A percentile compares a stretch with the other conserved stretches of the same genome.
These are phyloP conservation scores for Beauveria sp. DNA, from an alignment of 2,329 filamentous ascomycete species.

Conservation along the genomic window DNA sequence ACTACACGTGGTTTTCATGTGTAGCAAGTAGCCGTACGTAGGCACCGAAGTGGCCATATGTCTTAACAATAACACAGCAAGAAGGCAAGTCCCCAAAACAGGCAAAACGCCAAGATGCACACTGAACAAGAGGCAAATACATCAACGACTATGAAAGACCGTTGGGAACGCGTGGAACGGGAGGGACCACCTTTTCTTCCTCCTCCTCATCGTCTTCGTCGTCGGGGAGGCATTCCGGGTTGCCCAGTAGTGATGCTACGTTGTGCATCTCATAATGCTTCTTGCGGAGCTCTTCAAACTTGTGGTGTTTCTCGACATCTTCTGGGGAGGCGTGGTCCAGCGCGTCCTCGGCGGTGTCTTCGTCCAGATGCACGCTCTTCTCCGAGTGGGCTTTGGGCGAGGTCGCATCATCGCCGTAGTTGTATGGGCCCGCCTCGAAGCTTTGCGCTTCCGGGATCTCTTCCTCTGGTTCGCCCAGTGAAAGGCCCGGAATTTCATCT, in stretches of 20 bases:
- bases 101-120: constrained; percentile 4
- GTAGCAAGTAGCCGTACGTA: neutral
- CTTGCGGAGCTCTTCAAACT: constrained; percentile 87
- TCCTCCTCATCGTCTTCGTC: constrained; percentile 48
- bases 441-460: constrained; percentile 40
- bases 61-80: neutral
- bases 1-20: neutral
- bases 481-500: constrained; percentile 85
- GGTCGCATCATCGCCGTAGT: constrained; percentile 13
- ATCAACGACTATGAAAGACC: constrained; percentile 21
- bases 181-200: constrained; percentile 33
- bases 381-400: constrained; percentile 31
- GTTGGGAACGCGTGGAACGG: constrained; percentile 39
- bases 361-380: constrained; percentile 77
- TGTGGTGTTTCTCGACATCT: constrained; percentile 81
- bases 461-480: constrained; percentile 87
- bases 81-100: neutral
- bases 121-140: neutral
- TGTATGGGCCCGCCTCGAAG: constrained; percentile 7
- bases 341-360: constrained; percentile 49
- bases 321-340: constrained; percentile 53
- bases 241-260: constrained; percentile 78
- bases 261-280: constrained; percentile 99
- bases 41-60: neutral
- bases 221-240: constrained; percentile 58